Evolutionary conservation across 2,329 filamentous ascomycete genomes (phyloP), one percentile per base, ranked within the genome.

Genomic region (Fusarium sp.): DNA sequence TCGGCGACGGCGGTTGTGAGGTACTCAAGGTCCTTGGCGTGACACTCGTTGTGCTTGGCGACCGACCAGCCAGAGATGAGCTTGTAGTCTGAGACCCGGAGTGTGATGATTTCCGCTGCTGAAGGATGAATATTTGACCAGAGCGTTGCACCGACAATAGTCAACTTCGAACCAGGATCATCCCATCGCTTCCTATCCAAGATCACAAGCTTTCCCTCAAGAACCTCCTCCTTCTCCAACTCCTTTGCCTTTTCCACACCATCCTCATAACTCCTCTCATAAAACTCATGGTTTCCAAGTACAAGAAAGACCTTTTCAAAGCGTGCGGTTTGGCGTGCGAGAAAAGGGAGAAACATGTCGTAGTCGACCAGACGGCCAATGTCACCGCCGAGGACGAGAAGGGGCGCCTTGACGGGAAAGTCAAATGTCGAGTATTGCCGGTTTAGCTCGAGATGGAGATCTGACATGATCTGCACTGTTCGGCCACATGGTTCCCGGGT

Each of bases 251-350:
- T 76, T 3, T 76, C 74, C 6, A 89, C 69, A 0, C 82, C 84
- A 1, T 80, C 73, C 2, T 82, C 78, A 61, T 84, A 82, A 43
- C 80, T 81, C 37, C 85, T 79, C 33, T 83, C 83, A 73, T 87
- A 88, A 75, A 89, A 89, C 75, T 90, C 88, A 73, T 89, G 87
- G 75, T 89, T 89, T 0, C 87, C 88, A 3, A 89, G 81, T 0
- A 89, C 82, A 2, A 88, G 78, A 60, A 88, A 85, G 3, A 89
- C 84, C 5, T 79, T 80, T 9, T 85, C 78, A 71, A 84, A 89
- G 4, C 81, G 80, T 20, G 78, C 70, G n/a, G 81, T 82, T 65
- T 87, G 86, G 5, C 72, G 72, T 11, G 78, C 69, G 25, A 89
- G 81, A 69, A 89, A 89, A 6, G 68, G 67, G 4, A 84, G 80